phyloP scores from a whole-genome alignment of 2,329 filamentous ascomycete genomes.

The Xylaria multiplex region DNA sequence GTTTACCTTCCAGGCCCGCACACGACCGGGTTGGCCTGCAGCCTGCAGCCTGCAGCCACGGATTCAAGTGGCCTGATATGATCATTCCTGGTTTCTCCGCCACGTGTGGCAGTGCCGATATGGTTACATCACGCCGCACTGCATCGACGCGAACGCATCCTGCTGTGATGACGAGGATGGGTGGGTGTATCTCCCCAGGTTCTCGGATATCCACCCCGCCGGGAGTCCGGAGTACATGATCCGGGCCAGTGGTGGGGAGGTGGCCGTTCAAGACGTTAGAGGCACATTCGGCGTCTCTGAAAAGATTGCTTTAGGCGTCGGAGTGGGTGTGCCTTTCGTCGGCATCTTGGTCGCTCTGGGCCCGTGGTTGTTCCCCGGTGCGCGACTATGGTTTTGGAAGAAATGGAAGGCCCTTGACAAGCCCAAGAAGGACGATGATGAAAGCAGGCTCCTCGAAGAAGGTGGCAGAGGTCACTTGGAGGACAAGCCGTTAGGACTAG shows the following conservation, averaged over 20 bases:
- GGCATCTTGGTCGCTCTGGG: background rate
- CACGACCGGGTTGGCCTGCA: too few relatives aligned
- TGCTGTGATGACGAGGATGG: slow-evolving; percentile 10
- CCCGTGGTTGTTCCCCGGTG: too few relatives aligned
- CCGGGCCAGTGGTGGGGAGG: background rate
- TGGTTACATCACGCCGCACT: slow-evolving; percentile 5
- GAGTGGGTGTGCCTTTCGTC: background rate
- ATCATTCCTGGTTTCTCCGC: background rate
- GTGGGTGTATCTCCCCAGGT: slow-evolving; percentile 4
- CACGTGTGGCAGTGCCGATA: slow-evolving; percentile 5
- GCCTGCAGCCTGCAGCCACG: too few relatives aligned
- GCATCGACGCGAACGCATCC: background rate
- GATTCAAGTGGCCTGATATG: background rate
- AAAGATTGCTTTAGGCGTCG: slow-evolving; percentile 6
- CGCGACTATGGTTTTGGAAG: too few relatives aligned
- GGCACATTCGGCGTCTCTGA: background rate
- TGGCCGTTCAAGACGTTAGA: too few relatives aligned
- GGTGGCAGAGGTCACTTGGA: background rate
- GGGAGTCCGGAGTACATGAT: background rate
- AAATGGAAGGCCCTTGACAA: too few relatives aligned
- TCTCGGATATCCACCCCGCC: too few relatives aligned
- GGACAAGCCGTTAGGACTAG: background rate
- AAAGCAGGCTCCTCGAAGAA: background rate
- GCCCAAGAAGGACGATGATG: too few relatives aligned
- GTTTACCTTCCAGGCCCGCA: too few relatives aligned